Conservation (phyloP, 345 rosid species). For the Eutrema japonicum region DNA sequence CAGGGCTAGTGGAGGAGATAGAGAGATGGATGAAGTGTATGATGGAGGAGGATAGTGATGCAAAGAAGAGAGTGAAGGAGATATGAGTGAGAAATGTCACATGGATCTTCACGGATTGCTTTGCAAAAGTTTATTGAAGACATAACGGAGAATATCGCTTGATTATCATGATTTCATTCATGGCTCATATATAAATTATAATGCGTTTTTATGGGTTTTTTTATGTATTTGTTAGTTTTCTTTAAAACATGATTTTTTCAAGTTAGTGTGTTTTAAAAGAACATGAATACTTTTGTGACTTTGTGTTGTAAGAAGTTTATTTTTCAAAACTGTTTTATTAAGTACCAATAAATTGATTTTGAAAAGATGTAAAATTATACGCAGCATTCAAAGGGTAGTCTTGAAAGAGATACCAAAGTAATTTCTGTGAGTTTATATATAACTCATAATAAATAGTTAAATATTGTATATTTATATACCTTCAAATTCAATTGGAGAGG, state of each 20-base stretch:
- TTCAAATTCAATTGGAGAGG: too few relatives aligned
- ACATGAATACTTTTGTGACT: background rate
- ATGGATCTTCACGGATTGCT: conserved; percentile 39
- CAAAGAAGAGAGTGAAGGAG: conserved; percentile 44
- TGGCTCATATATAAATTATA: too few relatives aligned
- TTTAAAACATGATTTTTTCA: too few relatives aligned
- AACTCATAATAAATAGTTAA: too few relatives aligned
- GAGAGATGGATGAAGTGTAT: conserved; percentile 41
- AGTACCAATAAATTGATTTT: background rate
- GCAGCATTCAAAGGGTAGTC: too few relatives aligned
- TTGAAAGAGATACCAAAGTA: too few relatives aligned
- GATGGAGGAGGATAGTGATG: conserved; percentile 46
- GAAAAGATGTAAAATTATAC: background rate
- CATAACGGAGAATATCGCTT: conserved; percentile 11
- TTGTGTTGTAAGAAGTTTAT: background rate
- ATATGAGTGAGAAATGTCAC: conserved; percentile 38
- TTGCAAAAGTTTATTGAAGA: conserved; percentile 41
- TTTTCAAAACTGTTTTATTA: background rate
- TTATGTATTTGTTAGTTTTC: too few relatives aligned
- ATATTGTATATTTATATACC: too few relatives aligned
- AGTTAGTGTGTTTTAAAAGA: background rate
- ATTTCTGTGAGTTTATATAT: too few relatives aligned
- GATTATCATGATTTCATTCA: too few relatives aligned
- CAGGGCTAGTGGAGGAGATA: conserved; percentile 47
- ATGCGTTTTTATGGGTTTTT: too few relatives aligned